A percentile compares a stretch with the other conserved stretches of the same genome.
phyloP scores from a whole-genome alignment of 345 rosid species.

The Salix exigua region DNA sequence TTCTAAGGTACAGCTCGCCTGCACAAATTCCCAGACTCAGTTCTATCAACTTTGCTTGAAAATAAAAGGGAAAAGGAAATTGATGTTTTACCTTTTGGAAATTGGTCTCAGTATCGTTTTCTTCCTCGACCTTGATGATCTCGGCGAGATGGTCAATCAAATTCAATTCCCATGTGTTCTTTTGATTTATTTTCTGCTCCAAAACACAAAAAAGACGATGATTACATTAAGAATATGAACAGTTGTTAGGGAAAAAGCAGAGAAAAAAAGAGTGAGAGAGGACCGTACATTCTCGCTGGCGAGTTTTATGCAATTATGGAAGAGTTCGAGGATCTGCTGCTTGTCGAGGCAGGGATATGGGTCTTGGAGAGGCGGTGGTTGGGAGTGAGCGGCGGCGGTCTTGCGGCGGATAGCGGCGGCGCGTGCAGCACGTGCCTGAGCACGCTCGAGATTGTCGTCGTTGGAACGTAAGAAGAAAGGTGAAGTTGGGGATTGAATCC shows the following conservation, averaged over 20 bases:
- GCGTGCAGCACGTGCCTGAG: constrained; percentile 86
- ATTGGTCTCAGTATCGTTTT: constrained; percentile 74
- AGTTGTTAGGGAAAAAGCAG: no score
- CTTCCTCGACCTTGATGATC: constrained; percentile 86
- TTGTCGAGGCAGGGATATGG: constrained; percentile 61
- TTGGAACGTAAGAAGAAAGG: constrained; percentile 82
- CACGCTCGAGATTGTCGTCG: constrained; percentile 72
- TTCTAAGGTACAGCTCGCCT: constrained; percentile 98
- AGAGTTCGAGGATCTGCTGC: constrained; percentile 78
- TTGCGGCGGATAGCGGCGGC: constrained; percentile 83
- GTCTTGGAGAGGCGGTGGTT: constrained; percentile 19
- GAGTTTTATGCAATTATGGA: constrained; percentile 86
- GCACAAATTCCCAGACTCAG: neutral
- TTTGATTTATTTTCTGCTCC: constrained; percentile 24
- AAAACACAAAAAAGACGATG: neutral
- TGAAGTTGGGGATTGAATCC: constrained; percentile 72
- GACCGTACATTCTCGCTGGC: constrained; percentile 82
- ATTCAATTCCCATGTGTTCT: constrained; percentile 22
- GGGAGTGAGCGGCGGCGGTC: constrained; percentile 32
- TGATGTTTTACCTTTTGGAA: constrained; percentile 67
- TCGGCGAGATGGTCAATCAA: constrained; percentile 51
- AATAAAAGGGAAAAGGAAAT: neutral
- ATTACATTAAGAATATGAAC: neutral
- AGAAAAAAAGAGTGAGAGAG: neutral
- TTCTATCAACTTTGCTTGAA: neutral